Conservation (phyloP, 73 alveolate species). For the Tetrahymena malaccensis region DNA sequence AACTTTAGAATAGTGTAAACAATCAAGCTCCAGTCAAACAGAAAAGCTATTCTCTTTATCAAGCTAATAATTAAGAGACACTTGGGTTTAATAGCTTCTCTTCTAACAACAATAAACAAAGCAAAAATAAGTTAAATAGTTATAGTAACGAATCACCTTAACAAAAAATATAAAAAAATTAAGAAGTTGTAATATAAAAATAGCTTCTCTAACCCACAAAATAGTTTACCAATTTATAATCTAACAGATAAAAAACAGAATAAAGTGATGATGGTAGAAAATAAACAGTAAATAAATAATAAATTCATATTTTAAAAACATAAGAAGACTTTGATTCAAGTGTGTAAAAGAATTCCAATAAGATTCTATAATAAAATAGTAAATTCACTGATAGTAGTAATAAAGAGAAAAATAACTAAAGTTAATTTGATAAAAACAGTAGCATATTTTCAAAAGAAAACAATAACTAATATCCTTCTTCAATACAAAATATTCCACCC, state of each 20-base stretch:
- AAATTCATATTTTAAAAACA: neutral
- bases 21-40: neutral
- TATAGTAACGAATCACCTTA: neutral
- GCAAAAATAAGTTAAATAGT: neutral
- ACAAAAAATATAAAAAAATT: neutral
- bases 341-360: too few species aligned
- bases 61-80: neutral
- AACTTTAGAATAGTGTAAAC: neutral
- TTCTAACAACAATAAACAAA: neutral
- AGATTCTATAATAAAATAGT: neutral
- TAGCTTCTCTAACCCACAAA: neutral
- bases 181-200: neutral
- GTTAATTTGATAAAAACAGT: neutral
- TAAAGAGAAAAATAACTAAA: neutral
- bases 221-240: too few species aligned
- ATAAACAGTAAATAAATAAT: too few species aligned
- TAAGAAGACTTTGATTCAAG: neutral
- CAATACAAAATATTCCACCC: neutral
- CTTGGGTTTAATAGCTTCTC: neutral
- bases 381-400: neutral
- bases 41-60: neutral
- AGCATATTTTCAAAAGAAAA: neutral
- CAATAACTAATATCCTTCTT: neutral
- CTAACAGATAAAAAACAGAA: neutral
- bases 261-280: neutral